Base-by-base conservation (phyloP, 1,284 basidiomycete genomes). In the Phlebopus sp. region DNA sequence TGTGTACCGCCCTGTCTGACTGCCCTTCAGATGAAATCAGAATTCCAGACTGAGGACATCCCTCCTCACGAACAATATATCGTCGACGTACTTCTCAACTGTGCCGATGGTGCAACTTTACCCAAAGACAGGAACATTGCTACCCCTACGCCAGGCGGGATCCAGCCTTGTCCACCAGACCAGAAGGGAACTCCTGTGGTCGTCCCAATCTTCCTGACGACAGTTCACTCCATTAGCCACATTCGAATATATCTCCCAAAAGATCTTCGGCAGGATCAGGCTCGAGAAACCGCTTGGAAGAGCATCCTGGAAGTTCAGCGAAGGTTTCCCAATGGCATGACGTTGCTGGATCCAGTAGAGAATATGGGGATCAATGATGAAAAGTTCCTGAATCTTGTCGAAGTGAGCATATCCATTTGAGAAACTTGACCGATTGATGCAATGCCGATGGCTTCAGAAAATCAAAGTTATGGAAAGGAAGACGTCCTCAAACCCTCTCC, bases 281-380 rank as follows among this genome's bases (percentile, higher is more conserved):
- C 88, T 4, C 79, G 94, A 44, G 86, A 93, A 54, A 90, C 88
- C 5, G 81, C 84, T 2, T 95, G 90, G 83, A 93, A 93, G 74
- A 90, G 90, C 52, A 81, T 99, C 14, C 67, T 84, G 41, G 96
- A 99, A 69, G 91, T 98, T 14, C 84, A 93, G 53, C 79, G 87
- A 51, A 81, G 96, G 35, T 96, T 96, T 72, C 90, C 92, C 0
- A 81, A 91, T 41, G 93, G 92, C 1, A 83, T 98, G 39, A 76
- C 90, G 0, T 71, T 96, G 5, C 76, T 99, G 6, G 97, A 99
- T 65, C 97, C 97, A 0, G 76, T 98, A 45, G 79, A 92, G 59
- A 94, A 98, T 67, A 96, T 99, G 94, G 88, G 87, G 23, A 97
- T 99, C 66, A 90, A 89, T 54, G 97, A 99, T 62, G 90, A 92